phyloP scores from a whole-genome alignment of 2,329 filamentous ascomycete genomes.

The Cercospora sp. region DNA sequence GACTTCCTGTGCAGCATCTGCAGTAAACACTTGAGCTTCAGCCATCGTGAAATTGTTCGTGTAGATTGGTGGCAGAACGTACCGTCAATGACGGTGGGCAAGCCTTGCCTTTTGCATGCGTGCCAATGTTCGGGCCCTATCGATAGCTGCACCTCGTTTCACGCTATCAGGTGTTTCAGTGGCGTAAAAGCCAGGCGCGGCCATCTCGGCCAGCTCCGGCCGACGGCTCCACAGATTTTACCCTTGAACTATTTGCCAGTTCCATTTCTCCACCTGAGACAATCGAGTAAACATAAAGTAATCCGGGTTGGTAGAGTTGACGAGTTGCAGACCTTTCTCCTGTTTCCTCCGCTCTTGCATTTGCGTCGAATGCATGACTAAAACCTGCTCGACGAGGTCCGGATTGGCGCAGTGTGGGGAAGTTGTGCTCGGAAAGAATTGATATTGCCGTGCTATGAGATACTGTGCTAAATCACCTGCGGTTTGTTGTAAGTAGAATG shows the following conservation, averaged over 20 bases:
- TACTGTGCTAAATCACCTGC: not conserved
- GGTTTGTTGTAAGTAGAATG: not conserved
- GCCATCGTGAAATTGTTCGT: not conserved
- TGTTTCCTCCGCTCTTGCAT: not conserved
- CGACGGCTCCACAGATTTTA: not conserved
- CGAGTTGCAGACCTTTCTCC: not conserved
- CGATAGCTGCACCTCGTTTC: slow-evolving; percentile 6
- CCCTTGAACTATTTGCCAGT: slow-evolving; percentile 2
- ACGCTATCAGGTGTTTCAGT: slow-evolving; percentile 16
- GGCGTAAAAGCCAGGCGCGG: slow-evolving; percentile 3
- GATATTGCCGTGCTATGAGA: slow-evolving; percentile 1
- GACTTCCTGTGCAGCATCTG: slow-evolving; percentile 36
- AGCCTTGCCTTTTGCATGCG: not conserved
- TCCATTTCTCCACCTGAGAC: slow-evolving; percentile 6
- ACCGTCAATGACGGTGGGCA: not conserved
- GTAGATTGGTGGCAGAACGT: not conserved
- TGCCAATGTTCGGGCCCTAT: slow-evolving; percentile 11
- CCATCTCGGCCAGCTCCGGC: slow-evolving; percentile 10
- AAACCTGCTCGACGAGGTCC: not conserved
- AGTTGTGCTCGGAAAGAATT: not conserved
- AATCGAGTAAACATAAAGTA: slow-evolving; percentile 10
- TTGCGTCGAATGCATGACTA: not conserved
- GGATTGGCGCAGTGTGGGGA: not conserved
- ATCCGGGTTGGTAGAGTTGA: not conserved
- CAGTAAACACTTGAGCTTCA: slow-evolving; percentile 38